Evolutionary conservation across 225 moss, liverwort and hornwort genomes (phyloP).

Genomic region (Thuidium tamariscinum): DNA sequence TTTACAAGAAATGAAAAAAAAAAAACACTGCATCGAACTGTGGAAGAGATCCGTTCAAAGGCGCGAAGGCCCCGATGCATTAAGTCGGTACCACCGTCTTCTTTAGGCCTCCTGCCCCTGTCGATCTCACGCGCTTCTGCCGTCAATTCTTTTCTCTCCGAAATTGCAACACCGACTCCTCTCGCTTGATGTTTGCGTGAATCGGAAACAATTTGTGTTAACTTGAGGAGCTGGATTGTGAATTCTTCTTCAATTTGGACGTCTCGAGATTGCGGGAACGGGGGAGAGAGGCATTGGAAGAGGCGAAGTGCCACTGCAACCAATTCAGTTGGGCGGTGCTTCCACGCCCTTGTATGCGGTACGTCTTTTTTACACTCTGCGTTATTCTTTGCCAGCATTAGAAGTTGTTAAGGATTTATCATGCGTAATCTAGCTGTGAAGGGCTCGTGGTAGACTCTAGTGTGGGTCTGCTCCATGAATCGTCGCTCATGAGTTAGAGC

Average conservation of each 20-base stretch:
- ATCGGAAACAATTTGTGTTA: not conserved
- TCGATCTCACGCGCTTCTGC: not conserved
- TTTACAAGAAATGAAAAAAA: too few species aligned
- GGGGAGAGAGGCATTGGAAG: not conserved
- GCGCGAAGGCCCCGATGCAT: not conserved
- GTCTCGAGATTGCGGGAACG: not conserved
- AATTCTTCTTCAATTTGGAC: not conserved
- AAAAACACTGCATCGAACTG: not conserved
- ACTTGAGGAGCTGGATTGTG: not conserved
- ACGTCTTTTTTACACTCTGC: not conserved
- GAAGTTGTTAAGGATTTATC: not conserved
- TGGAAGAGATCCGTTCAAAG: not conserved
- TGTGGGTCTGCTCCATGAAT: not conserved
- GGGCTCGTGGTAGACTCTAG: not conserved
- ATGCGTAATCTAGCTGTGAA: not conserved
- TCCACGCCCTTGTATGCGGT: not conserved
- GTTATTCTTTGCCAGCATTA: not conserved
- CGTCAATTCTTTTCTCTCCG: not conserved
- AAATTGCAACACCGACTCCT: not conserved
- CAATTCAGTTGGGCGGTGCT: not conserved
- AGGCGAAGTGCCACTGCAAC: not conserved
- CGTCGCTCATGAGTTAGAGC: not conserved
- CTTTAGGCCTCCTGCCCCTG: not conserved
- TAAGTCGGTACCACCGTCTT: not conserved
- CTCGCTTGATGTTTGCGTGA: not conserved